Conservation (phyloP, 1,284 basidiomycete genomes). For the Polyporus tsugae region DNA sequence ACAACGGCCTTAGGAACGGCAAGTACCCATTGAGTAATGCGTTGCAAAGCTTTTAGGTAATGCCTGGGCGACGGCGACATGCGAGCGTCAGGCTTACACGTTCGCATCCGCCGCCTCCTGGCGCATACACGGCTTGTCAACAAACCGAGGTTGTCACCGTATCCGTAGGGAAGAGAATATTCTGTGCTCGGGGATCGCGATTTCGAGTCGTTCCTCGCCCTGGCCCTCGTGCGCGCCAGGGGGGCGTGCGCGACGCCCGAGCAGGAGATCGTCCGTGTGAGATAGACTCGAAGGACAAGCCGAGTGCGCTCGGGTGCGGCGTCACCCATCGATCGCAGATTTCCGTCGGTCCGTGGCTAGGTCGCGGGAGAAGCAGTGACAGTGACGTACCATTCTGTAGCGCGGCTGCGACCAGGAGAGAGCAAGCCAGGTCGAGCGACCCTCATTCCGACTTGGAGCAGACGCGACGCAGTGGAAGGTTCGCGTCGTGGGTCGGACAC, state of each 20-base stretch:
- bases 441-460: conserved; percentile 1
- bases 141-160: conserved; percentile 18
- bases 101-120: conserved; percentile 13
- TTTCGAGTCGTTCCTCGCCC: neutral
- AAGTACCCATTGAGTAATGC: conserved; percentile 17
- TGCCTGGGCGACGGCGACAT: conserved; percentile 6
- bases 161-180: conserved; percentile 6
- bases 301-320: neutral
- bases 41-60: conserved; percentile 19
- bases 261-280: conserved; percentile 26
- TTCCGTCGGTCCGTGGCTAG: conserved; percentile 16
- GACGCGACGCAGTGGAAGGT: neutral
- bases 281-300: conserved; percentile 20
- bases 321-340: conserved; percentile 25
- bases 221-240: conserved; percentile 9
- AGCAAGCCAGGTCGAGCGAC: neutral
- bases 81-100: conserved; percentile 2
- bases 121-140: conserved; percentile 16
- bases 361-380: conserved; percentile 31
- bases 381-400: conserved; percentile 15
- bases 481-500: conserved; percentile 13
- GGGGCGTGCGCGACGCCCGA: conserved; percentile 2
- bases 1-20: conserved; percentile 16
- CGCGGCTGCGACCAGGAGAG: conserved; percentile 13
- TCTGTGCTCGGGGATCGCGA: conserved; percentile 18